phyloP scores from a whole-genome alignment of 495 filamentous ascomycete species.

The Oleoguttula mirabilis region DNA sequence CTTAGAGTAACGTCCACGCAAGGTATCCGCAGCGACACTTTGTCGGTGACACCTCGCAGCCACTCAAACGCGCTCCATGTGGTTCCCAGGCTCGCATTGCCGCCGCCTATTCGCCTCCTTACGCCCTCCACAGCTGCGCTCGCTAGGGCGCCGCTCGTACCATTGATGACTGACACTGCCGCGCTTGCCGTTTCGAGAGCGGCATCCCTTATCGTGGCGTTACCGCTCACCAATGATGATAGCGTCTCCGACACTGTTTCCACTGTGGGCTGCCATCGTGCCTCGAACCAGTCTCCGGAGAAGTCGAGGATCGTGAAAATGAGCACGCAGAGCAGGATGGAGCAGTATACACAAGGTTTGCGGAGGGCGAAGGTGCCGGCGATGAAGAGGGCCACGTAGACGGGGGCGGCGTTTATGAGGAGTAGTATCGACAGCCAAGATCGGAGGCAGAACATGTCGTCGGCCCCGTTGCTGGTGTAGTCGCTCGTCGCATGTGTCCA shows the following conservation, averaged over 20 bases:
- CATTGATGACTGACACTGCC: constrained; percentile 24
- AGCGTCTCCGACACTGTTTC: constrained; percentile 6
- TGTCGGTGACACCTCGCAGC: constrained; percentile 23
- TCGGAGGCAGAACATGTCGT: constrained; percentile 4
- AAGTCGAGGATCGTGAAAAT: constrained; percentile 34
- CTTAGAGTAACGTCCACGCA: constrained; percentile 27
- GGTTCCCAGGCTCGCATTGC: not conserved
- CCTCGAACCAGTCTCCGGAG: constrained; percentile 31
- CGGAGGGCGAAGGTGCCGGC: constrained; percentile 31
- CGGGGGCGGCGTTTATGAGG: constrained; percentile 28
- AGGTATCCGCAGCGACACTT: constrained; percentile 30
- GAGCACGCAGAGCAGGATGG: constrained; percentile 32
- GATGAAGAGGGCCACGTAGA: constrained; percentile 35
- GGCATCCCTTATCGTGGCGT: constrained; percentile 22
- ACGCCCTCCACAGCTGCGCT: constrained; percentile 24
- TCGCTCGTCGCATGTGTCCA: no score
- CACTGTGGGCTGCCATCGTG: constrained; percentile 16
- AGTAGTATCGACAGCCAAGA: not conserved
- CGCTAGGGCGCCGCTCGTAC: constrained; percentile 22
- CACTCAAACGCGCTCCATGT: constrained; percentile 14
- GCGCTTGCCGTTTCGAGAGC: constrained; percentile 22
- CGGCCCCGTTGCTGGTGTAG: no score
- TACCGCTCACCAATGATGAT: constrained; percentile 1
- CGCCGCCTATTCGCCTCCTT: constrained; percentile 12
- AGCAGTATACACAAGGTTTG: constrained; percentile 35